Percentiles rank a stretch among this genome's conserved stretches.
Evolutionary conservation across 2,329 filamentous ascomycete genomes (phyloP).

Genomic region (Fusarium agapanthi): DNA sequence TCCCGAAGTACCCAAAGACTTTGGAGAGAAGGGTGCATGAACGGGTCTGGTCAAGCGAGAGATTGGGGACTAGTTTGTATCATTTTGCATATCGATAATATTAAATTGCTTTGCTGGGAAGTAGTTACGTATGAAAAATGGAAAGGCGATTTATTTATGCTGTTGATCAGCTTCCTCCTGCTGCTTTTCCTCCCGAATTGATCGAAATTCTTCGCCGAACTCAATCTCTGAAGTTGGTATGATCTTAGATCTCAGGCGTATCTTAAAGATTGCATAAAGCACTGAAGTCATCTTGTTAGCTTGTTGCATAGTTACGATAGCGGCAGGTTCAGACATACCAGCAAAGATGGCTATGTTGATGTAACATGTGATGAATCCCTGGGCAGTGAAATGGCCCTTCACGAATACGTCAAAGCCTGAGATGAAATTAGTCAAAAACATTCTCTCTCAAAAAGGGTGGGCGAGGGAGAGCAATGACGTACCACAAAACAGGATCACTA

Average conservation of each 20-base stretch:
- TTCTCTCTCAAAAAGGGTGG: fast-evolving
- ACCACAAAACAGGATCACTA: not conserved
- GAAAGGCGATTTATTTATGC: too few relatives aligned
- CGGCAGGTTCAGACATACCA: not conserved
- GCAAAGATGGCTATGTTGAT: not conserved
- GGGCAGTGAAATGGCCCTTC: not conserved
- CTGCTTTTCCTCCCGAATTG: not conserved
- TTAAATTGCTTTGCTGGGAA: too few relatives aligned
- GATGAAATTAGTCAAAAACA: fast-evolving
- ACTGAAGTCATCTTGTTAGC: not conserved
- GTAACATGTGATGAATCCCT: not conserved
- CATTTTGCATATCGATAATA: fast-evolving
- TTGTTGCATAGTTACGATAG: fast-evolving
- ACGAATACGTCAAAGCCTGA: not conserved
- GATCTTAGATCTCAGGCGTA: fast-evolving
- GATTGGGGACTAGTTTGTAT: not conserved
- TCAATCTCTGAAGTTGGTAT: not conserved
- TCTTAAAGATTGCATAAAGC: not conserved
- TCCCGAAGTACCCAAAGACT: not conserved
- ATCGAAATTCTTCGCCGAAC: not conserved
- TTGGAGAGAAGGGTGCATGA: not conserved
- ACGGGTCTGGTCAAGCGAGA: fast-evolving
- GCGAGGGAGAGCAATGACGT: not conserved
- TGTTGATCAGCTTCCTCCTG: not conserved
- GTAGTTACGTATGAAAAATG: fast-evolving